phyloP scores from a whole-genome alignment of 108 stramenopile genomes.

The Aureococcus anophagefferens region DNA sequence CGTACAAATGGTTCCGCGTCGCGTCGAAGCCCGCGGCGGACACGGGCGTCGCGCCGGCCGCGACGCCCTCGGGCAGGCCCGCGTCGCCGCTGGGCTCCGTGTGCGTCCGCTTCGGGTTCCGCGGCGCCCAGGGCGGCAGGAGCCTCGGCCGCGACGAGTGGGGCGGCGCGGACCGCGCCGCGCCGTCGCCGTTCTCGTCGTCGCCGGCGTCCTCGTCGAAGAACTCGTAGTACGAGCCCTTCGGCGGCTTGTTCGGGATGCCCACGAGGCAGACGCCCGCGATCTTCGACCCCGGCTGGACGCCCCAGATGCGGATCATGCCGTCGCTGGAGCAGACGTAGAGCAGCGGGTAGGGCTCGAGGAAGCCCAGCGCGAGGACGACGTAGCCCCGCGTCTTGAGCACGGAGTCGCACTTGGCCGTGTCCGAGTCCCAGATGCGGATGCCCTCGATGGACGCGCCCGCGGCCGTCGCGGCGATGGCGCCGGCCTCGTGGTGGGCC shows the following conservation, averaged over 20 bases:
- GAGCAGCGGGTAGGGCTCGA: conserved; percentile 6
- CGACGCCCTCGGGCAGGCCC: background rate
- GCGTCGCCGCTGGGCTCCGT: background rate
- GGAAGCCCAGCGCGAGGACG: background rate
- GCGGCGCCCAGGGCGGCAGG: background rate
- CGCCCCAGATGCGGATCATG: background rate
- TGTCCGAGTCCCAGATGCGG: conserved; percentile 5
- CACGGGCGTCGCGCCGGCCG: background rate
- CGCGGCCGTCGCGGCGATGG: background rate
- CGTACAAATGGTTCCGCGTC: background rate
- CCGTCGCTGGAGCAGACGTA: background rate
- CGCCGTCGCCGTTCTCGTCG: background rate
- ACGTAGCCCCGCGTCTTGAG: background rate
- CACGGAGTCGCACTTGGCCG: background rate
- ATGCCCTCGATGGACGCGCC: background rate
- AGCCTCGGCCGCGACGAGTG: background rate
- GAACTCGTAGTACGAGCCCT: background rate
- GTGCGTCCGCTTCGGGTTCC: background rate
- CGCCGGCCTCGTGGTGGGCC: background rate
- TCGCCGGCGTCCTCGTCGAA: background rate
- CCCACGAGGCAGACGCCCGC: background rate
- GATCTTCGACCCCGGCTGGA: background rate
- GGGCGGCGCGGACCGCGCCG: background rate
- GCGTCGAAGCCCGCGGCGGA: background rate
- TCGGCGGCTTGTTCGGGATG: background rate